Base-by-base conservation (phyloP, 2,329 filamentous ascomycete species). In the Thermothelomyces thermophilus region DNA sequence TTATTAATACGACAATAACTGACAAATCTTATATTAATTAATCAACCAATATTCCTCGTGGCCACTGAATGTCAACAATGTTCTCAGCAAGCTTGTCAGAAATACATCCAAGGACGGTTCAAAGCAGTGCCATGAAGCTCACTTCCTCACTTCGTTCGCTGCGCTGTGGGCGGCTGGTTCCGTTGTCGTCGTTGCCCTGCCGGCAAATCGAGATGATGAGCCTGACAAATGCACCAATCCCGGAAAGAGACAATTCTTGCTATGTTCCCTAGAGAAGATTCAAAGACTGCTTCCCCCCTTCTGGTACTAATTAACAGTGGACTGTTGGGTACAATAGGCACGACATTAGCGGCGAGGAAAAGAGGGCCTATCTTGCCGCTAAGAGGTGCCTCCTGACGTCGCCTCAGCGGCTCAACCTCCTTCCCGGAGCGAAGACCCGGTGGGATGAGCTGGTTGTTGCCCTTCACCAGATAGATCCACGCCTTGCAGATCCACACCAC, bases 391-490 rank as follows among this genome's bases (percentile, higher is more conserved):
- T 46, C 17, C 24, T 46, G 9, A 46, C 33, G 7, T 46, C 43
- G 4, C 43, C 43, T n/a, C 33, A 37, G 14, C 39, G 39, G 34
- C 33, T 39, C 24, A 26, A 36, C 34, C 16, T 14, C 19, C 35
- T 46, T 19, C 43, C 43, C 5, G 35, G 43, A 9, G 43, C 43
- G 24, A 37, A 46, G 43, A 46, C 43, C 9, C 16, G 43, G 17
- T 46, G 43, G 43, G 43, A 46, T 31, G 43, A 46, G 24, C 17
- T 46, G 24, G 43, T 35, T 14, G 43, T 35, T 14, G 26, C 33
- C 9, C 43, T 46, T n/a, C 43, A 46, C 43, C 43, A 46, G 17
- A 28, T 46, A 46, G 17, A 28, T 46, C 13, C 43, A 39, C 17
- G 43, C 43, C 24, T 30, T 46, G 43, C 43, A 46, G 22, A 46